Evolutionary conservation across 805 yeast genomes (phyloP).

Genomic region (Saturnispora galanensis): DNA sequence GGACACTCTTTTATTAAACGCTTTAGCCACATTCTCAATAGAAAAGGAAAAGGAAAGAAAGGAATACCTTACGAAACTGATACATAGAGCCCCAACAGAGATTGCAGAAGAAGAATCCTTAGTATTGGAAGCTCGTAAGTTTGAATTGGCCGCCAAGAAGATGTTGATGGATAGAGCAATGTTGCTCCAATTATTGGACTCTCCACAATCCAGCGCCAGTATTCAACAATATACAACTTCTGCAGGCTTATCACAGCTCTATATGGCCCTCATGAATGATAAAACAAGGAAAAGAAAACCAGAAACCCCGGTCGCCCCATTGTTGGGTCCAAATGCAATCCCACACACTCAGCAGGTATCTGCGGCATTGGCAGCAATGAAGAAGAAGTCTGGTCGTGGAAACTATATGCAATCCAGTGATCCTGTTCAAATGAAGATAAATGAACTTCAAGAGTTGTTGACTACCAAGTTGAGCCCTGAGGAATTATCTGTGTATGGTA

Average conservation of each 20-base stretch:
- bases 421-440: constrained; percentile 11
- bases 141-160: constrained; percentile 86
- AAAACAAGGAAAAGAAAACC: constrained; percentile 48
- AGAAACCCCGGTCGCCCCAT: constrained; percentile 48
- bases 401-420: constrained; percentile 6
- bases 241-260: constrained; percentile 81
- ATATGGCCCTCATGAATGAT: constrained; percentile 66
- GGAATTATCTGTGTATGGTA: constrained; percentile 80
- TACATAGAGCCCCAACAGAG: constrained; percentile 87
- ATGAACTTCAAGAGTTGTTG: constrained; percentile 29
- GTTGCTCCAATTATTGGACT: constrained; percentile 67
- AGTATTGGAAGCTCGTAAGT: constrained; percentile 83
- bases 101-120: constrained; percentile 96
- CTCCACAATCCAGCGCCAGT: constrained; percentile 73
- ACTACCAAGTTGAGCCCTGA: constrained; percentile 54
- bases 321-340: constrained; percentile 46
- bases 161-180: constrained; percentile 77
- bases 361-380: constrained; percentile 12
- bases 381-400: constrained; percentile 2
- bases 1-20: constrained; percentile 42
- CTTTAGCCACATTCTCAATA: constrained; percentile 55
- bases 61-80: constrained; percentile 61
- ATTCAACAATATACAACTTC: constrained; percentile 72
- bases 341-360: constrained; percentile 31
- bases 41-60: constrained; percentile 72